Percentiles rank a stretch among this genome's conserved stretches.
Conservation (phyloP, 192 early-diverging fungal genomes). For the Linnemannia exigua region DNA sequence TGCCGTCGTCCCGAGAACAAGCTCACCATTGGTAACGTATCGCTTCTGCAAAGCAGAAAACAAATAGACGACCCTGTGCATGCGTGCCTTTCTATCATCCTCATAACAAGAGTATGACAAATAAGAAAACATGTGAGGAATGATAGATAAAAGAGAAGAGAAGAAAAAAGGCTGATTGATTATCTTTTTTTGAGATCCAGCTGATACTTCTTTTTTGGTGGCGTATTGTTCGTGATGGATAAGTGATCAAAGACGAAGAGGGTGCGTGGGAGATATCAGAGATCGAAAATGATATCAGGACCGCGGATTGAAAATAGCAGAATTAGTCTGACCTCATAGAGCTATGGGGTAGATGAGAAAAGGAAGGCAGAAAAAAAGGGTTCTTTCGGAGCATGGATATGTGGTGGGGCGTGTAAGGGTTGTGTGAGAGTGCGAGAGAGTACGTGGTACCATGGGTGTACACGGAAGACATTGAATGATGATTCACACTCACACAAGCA, state of each 20-base stretch:
- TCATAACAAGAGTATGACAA: background rate
- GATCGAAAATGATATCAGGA: background rate
- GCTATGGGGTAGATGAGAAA: background rate
- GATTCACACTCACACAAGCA: too few species aligned
- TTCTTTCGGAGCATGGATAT: background rate
- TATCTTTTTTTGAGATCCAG: background rate
- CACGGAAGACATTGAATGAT: background rate
- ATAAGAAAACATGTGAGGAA: background rate
- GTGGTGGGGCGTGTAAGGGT: background rate
- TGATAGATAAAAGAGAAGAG: background rate
- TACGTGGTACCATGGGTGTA: background rate
- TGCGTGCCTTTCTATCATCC: too few species aligned
- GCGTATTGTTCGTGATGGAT: background rate
- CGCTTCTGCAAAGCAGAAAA: background rate
- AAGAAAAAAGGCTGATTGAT: background rate
- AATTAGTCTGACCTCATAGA: too few species aligned
- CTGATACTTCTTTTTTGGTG: background rate
- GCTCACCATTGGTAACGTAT: slow-evolving; percentile 84
- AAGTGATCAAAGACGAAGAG: background rate
- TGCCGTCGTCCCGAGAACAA: slow-evolving; percentile 90
- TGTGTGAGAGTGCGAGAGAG: background rate
- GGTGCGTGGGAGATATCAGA: background rate
- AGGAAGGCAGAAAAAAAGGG: background rate
- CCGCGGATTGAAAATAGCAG: background rate
- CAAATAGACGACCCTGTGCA: too few species aligned